Evolutionary conservation across 192 early-diverging fungal genomes (phyloP), one percentile per base, ranked within the genome.

Genomic region (Umbelopsis vinacea): DNA sequence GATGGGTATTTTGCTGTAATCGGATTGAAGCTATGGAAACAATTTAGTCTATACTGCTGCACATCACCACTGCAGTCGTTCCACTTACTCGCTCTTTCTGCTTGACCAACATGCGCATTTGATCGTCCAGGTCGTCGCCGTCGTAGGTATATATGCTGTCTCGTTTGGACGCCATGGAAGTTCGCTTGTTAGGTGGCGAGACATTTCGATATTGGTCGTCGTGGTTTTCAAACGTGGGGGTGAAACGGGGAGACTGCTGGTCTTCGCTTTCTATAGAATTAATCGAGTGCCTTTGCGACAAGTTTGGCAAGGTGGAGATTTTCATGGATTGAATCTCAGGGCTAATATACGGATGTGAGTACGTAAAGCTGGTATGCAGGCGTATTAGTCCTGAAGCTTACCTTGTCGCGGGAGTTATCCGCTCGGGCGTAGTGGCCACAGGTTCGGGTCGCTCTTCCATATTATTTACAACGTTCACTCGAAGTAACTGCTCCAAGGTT

Each of bases 1-100:
- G 26, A 86, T 74, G 8, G 85, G 85, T 15, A 86, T 83, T 69
- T 84, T 84, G 63, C 77, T 78, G 69, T 84, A 72, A 71, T 81
- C 77, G 9, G 82, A 82, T 69, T 84, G 81, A 6, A 86, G 72
- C 79, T 85, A 71, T 11, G 40, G 40, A 6, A 68, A n/a, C 29
- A 1, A 1, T 2, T 29, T 29, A 29, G 29, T 29, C 29, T 29
- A 29, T 29, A 29, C 3, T 24, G 14, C 7, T 45, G 35, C n/a
- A 19, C 57, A 3, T 6, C 38, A 37, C 1, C 29, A 29, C 29
- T 2, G 2, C 15, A 15, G 3, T 35, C 17, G 26, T 5, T 7
- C 19, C 21, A 22, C 74, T 66, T 74, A 78, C 76, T 46, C 63
- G 55, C 35, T 80, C 81, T 52, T 85, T 85, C 66, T 85, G 77